Conservation (phyloP, 176 grass and related monocot genomes). For the Melocanna baccifera region DNA sequence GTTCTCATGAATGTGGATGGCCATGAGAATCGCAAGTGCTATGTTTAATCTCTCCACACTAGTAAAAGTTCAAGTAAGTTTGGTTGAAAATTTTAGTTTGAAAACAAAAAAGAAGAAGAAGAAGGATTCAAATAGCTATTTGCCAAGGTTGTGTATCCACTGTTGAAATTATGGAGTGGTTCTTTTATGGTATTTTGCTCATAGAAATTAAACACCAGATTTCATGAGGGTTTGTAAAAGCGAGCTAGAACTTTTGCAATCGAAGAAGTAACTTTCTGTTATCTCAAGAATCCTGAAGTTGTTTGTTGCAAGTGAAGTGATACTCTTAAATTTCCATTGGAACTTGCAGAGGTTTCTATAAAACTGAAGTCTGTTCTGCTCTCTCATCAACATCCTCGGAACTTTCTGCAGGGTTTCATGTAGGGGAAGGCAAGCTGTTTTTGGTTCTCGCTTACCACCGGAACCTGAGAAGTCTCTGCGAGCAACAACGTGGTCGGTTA, state of each 20-base stretch:
- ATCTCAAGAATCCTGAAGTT: background rate
- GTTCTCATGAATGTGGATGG: slow-evolving; percentile 5
- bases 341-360: background rate
- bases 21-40: background rate
- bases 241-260: background rate
- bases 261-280: background rate
- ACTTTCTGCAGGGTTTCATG: slow-evolving; percentile 43
- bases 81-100: background rate
- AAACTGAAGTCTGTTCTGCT: background rate
- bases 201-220: background rate
- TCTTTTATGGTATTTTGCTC: background rate
- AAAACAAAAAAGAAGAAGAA: background rate
- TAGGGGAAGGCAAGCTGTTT: slow-evolving; percentile 16
- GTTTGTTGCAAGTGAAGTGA: background rate
- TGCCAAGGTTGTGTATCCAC: background rate
- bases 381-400: background rate
- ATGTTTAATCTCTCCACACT: slow-evolving; percentile 9
- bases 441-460: background rate
- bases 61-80: background rate
- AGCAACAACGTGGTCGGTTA: slow-evolving; percentile 26
- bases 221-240: background rate
- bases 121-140: background rate
- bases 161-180: background rate
- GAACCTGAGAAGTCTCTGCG: background rate
- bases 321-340: background rate